A percentile compares a stretch with the other conserved stretches of the same genome.
phyloP scores from a whole-genome alignment of 192 early-diverging fungal genomes.

The Coemansia guatemalensis region DNA sequence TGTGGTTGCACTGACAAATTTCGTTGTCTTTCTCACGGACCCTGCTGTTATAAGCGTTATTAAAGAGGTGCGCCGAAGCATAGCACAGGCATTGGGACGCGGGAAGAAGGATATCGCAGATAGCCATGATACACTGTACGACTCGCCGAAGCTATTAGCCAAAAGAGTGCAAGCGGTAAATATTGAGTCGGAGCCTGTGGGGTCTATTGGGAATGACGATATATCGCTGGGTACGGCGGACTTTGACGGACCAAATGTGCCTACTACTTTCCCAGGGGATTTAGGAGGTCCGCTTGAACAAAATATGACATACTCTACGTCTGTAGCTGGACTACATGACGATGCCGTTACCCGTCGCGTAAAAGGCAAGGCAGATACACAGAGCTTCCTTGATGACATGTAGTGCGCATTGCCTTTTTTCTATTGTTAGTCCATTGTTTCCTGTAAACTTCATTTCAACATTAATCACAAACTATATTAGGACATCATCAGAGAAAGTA shows the following conservation, averaged over 20 bases:
- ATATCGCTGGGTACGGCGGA: slow-evolving; percentile 3
- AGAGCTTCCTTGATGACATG: slow-evolving; percentile 16
- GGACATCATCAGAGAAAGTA: background rate
- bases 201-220: slow-evolving; percentile 1
- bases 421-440: background rate
- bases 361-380: slow-evolving; percentile 8
- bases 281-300: slow-evolving; percentile 15
- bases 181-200: background rate
- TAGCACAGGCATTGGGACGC: slow-evolving; percentile 2
- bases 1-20: slow-evolving; percentile 16
- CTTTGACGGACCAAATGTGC: background rate
- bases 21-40: slow-evolving; percentile 38
- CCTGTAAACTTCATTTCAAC: background rate
- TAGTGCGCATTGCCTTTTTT: background rate
- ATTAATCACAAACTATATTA: background rate
- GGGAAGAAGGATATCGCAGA: background rate
- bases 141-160: background rate
- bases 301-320: slow-evolving; percentile 5
- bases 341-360: slow-evolving; percentile 26
- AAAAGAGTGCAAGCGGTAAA: background rate
- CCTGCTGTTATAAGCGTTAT: slow-evolving; percentile 22
- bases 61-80: slow-evolving; percentile 9
- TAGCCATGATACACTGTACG: slow-evolving; percentile 1
- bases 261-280: background rate
- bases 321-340: slow-evolving; percentile 14